These are phyloP conservation scores for Salix purpurea DNA, from an alignment of 345 rosid genomes.

Conservation along the genomic window DNA sequence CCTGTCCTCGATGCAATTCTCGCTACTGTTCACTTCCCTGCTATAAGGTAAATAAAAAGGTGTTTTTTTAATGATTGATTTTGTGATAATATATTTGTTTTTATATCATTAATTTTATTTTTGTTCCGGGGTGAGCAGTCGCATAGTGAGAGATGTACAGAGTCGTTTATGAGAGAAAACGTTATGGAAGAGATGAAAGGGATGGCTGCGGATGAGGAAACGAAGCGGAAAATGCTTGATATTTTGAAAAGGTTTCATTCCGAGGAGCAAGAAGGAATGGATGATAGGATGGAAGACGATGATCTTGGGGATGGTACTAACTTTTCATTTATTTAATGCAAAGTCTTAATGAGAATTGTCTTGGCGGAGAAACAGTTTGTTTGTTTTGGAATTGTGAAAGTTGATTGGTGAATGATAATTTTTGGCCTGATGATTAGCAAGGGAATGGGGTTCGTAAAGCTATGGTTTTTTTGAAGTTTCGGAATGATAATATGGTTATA, in stretches of 20 bases:
- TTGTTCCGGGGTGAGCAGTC: slow-evolving; percentile 35
- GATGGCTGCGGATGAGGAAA: slow-evolving; percentile 55
- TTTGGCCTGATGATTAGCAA: neutral
- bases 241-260: slow-evolving; percentile 71
- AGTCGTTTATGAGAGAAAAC: slow-evolving; percentile 89
- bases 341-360: neutral
- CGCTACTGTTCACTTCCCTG: slow-evolving; percentile 82
- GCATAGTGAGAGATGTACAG: slow-evolving; percentile 80
- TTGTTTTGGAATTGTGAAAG: neutral
- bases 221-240: slow-evolving; percentile 67
- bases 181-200: slow-evolving; percentile 66
- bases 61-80: neutral
- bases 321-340: no score
- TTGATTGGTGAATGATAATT: neutral
- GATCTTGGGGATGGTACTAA: neutral
- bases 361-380: neutral
- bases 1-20: slow-evolving; percentile 91
- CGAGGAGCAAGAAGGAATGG: slow-evolving; percentile 43
- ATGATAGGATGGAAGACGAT: slow-evolving; percentile 45
- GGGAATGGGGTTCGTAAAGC: neutral
- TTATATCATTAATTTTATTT: neutral
- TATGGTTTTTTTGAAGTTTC: neutral
- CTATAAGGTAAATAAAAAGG: slow-evolving; percentile 30
- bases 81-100: neutral
- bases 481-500: neutral